Conservation (phyloP, 345 rosid genomes). For the Salix caprea region DNA sequence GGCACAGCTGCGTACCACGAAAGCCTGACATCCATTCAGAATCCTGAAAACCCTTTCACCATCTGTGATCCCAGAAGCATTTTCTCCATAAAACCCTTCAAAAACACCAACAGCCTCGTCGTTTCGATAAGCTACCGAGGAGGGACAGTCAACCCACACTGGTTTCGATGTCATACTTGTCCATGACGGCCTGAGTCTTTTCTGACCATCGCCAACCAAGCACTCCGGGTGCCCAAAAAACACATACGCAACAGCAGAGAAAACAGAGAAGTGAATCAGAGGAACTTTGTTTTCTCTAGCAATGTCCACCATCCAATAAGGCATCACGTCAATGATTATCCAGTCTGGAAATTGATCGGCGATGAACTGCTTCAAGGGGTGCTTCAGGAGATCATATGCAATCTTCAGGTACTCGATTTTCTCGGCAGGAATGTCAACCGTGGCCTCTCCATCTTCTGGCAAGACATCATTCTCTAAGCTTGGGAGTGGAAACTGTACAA, state of each 20-base stretch:
- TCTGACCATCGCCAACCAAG: constrained; percentile 1
- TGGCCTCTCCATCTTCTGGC: constrained; percentile 32
- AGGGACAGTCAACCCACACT: constrained; percentile 19
- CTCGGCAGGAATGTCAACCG: constrained; percentile 25
- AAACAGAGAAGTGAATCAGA: constrained; percentile 14
- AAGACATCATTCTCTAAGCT: neutral
- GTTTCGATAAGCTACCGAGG: constrained; percentile 7
- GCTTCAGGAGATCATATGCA: constrained; percentile 27
- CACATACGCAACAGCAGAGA: neutral
- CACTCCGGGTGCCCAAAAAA: constrained; percentile 9
- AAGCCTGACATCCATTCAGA: neutral
- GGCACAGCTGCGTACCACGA: constrained; percentile 21
- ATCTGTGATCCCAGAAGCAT: constrained; percentile 17
- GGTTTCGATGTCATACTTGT: constrained; percentile 14
- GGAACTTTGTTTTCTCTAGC: constrained; percentile 20
- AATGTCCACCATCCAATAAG: constrained; percentile 24
- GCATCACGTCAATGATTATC: constrained; percentile 19
- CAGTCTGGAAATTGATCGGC: constrained; percentile 15
- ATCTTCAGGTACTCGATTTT: constrained; percentile 18
- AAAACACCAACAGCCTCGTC: neutral
- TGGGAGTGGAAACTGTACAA: constrained; percentile 26
- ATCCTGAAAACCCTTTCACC: neutral
- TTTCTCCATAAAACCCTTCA: neutral
- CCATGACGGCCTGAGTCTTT: neutral
- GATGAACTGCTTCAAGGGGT: constrained; percentile 20